phyloP scores from a whole-genome alignment of 257 asterid species.

The Perilla frutescens region DNA sequence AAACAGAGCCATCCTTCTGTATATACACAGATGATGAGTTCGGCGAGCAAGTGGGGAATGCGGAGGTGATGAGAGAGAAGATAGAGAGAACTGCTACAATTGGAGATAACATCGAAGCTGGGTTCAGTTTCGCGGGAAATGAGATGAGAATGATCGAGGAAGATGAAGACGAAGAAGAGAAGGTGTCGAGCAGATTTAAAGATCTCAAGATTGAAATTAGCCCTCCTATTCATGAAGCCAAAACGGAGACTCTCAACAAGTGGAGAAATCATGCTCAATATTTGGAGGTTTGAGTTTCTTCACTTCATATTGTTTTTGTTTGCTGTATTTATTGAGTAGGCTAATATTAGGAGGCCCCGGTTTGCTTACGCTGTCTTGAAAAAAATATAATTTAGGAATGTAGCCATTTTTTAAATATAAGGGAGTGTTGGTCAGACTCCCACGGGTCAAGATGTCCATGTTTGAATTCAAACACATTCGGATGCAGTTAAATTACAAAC shows the following conservation, averaged over 20 bases:
- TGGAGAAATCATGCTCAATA: conserved; percentile 69
- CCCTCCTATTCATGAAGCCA: not conserved
- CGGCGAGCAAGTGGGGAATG: conserved; percentile 29
- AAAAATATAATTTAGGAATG: not conserved
- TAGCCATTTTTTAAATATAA: not conserved
- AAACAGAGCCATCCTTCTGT: conserved; percentile 69
- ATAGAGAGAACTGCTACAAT: conserved; percentile 38
- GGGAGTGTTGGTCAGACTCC: too few species aligned
- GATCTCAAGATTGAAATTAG: conserved; percentile 40
- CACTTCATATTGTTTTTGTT: not conserved
- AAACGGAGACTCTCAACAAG: conserved; percentile 7
- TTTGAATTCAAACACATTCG: too few species aligned
- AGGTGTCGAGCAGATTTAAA: conserved; percentile 37
- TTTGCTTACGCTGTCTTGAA: not conserved
- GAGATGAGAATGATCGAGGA: conserved; percentile 57
- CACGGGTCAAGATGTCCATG: too few species aligned
- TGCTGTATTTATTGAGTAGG: not conserved
- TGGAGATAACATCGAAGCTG: conserved; percentile 41
- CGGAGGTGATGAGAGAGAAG: conserved; percentile 36
- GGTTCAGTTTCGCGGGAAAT: conserved; percentile 59
- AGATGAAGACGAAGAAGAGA: conserved; percentile 32
- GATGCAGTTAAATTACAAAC: too few species aligned
- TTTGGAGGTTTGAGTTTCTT: conserved; percentile 62
- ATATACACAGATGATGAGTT: conserved; percentile 55
- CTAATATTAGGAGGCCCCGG: not conserved